Base-by-base conservation (phyloP, 2,329 filamentous ascomycete genomes). In the Neopestalotiopsis rosae region DNA sequence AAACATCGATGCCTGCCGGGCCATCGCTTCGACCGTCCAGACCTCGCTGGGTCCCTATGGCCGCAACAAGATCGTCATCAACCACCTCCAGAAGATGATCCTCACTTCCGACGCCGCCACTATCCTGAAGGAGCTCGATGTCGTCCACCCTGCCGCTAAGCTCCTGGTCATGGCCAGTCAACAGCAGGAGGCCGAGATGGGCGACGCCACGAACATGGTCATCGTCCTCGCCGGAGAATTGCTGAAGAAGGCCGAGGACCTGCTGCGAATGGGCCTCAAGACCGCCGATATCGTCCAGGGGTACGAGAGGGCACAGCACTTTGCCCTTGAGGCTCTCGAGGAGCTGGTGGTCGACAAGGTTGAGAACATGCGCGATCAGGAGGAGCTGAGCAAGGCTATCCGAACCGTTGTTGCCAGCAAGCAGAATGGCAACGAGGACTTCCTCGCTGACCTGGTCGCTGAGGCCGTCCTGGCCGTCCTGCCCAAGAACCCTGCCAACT, bases 21-120 rank as follows among this genome's bases (percentile, higher is more conserved):
- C 96, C 74, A 98, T 99, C 82, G 91, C 96, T 69, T 93, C 93
- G 77, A 99, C 96, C 66, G 96, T 99, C 64, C 94, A 97, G 86
- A 98, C 96, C 68, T 98, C 96, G 61, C 89, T 99, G 45, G 97
- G 96, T 66, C 96, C 96, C 70, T 98, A 97, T 83, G 96, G 96
- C 78, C 93, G 96, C 83, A 99, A 99, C 88, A 99, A 99, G 87
- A 95, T 99, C 79, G 94, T 99, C 85, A 98, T 99, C 88, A 99
- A 99, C 87, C 97, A 99, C 85, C 88, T 99, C 72, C 94, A 97
- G 83, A 99, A 99, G 88, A 98, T 99, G 96, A 97, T 98, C 76
- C 88, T 99, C 73, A 99, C 97, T 75, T 98, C 95, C 70, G 96
- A 99, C 80, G 96, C 96, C 73, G 96, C 96, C 74, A 98, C 96